phyloP scores from a whole-genome alignment of 1,139 yeast species.

The Pneumocystis canis region DNA sequence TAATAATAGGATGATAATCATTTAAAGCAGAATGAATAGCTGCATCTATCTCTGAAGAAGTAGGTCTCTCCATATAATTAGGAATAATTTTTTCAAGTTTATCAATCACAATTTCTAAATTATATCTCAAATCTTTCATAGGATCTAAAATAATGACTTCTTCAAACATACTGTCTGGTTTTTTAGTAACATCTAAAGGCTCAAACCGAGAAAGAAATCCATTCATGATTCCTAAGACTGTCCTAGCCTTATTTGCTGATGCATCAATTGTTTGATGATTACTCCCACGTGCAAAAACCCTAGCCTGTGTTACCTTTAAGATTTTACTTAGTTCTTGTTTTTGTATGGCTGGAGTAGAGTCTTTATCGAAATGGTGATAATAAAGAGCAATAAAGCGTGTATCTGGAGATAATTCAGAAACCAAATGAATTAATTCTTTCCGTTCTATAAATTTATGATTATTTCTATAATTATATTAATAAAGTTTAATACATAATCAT shows the following conservation, averaged over 20 bases:
- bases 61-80: constrained; percentile 32
- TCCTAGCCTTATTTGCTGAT: constrained; percentile 31
- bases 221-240: constrained; percentile 48
- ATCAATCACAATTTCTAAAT: constrained; percentile 35
- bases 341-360: constrained; percentile 10
- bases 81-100: constrained; percentile 33
- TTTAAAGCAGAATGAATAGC: constrained; percentile 39
- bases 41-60: constrained; percentile 26
- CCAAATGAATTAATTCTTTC: constrained; percentile 44
- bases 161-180: constrained; percentile 61
- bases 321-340: constrained; percentile 14
- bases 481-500: background rate
- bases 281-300: constrained; percentile 64
- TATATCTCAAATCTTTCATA: constrained; percentile 37
- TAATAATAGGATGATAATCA: constrained; percentile 7
- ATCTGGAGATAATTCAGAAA: constrained; percentile 23
- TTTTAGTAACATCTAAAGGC: constrained; percentile 31
- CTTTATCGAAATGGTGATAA: constrained; percentile 34
- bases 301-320: constrained; percentile 35
- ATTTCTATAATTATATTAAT: constrained; percentile 37
- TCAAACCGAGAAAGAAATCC: constrained; percentile 55
- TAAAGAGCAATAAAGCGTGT: constrained; percentile 46
- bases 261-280: constrained; percentile 76
- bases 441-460: constrained; percentile 65
- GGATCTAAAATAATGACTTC: constrained; percentile 43